phyloP scores from a whole-genome alignment of 2,329 filamentous ascomycete genomes.

The Bretziella fagacearum region DNA sequence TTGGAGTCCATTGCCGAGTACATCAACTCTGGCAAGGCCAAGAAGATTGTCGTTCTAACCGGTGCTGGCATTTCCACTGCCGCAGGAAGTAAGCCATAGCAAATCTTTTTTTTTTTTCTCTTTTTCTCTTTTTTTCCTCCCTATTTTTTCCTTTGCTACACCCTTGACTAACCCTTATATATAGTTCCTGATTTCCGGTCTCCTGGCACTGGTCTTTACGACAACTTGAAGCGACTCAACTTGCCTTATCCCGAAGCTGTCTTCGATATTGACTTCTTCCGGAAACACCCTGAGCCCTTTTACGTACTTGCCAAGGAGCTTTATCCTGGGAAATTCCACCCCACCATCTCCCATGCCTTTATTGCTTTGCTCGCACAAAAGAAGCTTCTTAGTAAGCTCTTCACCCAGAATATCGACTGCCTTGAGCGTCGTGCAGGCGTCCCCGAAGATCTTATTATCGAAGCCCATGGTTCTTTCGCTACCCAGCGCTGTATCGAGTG shows the following conservation, averaged over 20 bases:
- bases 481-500: slow-evolving; percentile 85
- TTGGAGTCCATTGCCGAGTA: slow-evolving; percentile 63
- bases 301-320: slow-evolving; percentile 84
- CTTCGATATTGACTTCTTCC: slow-evolving; percentile 85
- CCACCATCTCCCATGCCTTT: slow-evolving; percentile 82
- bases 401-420: slow-evolving; percentile 97
- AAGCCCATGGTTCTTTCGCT: slow-evolving; percentile 92
- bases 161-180: slow-evolving; percentile 17
- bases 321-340: slow-evolving; percentile 75
- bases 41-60: slow-evolving; percentile 70
- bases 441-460: slow-evolving; percentile 62
- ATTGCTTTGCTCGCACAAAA: slow-evolving; percentile 68
- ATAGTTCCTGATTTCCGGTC: slow-evolving; percentile 87
- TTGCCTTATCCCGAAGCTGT: slow-evolving; percentile 83
- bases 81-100: slow-evolving; percentile 39
- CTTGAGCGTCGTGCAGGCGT: slow-evolving; percentile 79
- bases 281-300: slow-evolving; percentile 69
- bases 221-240: slow-evolving; percentile 72
- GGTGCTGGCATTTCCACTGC: slow-evolving; percentile 77
- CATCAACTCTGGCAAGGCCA: slow-evolving; percentile 51
- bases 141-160: no score
- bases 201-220: slow-evolving; percentile 82
- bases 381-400: slow-evolving; percentile 63
- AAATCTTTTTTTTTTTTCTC: background rate
- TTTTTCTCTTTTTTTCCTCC: background rate